These are phyloP conservation scores for Phialophora verrucosa DNA, from an alignment of 2,329 filamentous ascomycete genomes.

Conservation along the genomic window DNA sequence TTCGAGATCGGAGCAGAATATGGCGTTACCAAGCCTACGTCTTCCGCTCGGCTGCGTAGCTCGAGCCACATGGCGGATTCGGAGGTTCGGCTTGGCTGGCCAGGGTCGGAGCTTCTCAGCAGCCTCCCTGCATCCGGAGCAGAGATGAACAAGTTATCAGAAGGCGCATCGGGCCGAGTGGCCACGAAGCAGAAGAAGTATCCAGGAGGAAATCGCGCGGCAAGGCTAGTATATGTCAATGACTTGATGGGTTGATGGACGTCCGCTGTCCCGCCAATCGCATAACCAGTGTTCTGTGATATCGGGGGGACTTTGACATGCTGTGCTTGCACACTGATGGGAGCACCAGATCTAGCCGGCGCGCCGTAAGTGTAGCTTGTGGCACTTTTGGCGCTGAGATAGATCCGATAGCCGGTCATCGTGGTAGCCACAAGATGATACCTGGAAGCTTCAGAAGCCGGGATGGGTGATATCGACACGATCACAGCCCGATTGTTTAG, in stretches of 20 bases:
- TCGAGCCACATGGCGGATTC: constrained; percentile 83
- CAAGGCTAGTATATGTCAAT: constrained; percentile 49
- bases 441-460: constrained; percentile 66
- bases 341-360: constrained; percentile 68
- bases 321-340: constrained; percentile 96
- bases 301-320: constrained; percentile 91
- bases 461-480: constrained; percentile 84
- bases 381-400: constrained; percentile 87
- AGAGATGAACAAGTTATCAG: constrained; percentile 78
- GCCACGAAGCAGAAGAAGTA: constrained; percentile 87
- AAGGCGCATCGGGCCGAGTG: constrained; percentile 63
- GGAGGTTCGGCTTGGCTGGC: constrained; percentile 65
- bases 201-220: constrained; percentile 74
- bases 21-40: constrained; percentile 75
- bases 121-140: constrained; percentile 89
- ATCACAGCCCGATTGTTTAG: constrained; percentile 75
- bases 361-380: constrained; percentile 71
- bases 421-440: constrained; percentile 78
- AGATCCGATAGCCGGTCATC: constrained; percentile 86
- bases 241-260: constrained; percentile 56
- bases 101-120: constrained; percentile 60
- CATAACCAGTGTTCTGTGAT: constrained; percentile 41
- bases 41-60: constrained; percentile 74
- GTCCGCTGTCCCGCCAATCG: constrained; percentile 48
- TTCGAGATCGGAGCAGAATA: constrained; percentile 72